phyloP scores from a whole-genome alignment of 306 rosid species.

The Phaseolus lunatus region DNA sequence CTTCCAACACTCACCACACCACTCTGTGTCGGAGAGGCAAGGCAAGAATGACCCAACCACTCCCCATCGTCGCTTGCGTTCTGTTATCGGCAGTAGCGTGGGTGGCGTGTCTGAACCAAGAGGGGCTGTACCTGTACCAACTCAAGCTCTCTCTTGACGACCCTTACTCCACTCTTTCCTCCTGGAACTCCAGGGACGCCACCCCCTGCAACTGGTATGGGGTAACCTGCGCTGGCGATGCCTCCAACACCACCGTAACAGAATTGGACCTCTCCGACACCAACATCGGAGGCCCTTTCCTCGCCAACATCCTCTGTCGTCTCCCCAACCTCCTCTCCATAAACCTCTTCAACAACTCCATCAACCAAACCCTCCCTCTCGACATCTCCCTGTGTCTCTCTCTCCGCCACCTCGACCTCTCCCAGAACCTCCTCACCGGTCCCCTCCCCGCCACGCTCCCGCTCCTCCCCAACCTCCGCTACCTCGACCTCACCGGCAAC shows the following conservation, averaged over 20 bases:
- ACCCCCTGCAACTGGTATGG: slow-evolving; percentile 83
- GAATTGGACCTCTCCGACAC: slow-evolving; percentile 66
- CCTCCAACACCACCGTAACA: slow-evolving; percentile 47
- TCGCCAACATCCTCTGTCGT: slow-evolving; percentile 63
- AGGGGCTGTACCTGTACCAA: slow-evolving; percentile 66
- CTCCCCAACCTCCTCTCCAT: slow-evolving; percentile 64
- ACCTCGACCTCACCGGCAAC: slow-evolving; percentile 83
- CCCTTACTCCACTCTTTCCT: slow-evolving; percentile 55
- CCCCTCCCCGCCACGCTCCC: slow-evolving; percentile 63
- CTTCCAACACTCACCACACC: not conserved
- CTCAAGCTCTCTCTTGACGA: slow-evolving; percentile 67
- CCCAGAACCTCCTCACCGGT: slow-evolving; percentile 88
- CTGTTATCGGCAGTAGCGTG: not conserved
- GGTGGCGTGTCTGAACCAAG: slow-evolving; percentile 63
- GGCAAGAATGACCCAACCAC: not conserved
- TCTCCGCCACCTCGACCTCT: slow-evolving; percentile 73
- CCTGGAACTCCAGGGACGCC: slow-evolving; percentile 66
- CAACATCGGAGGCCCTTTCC: slow-evolving; percentile 70
- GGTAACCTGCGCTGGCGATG: slow-evolving; percentile 64
- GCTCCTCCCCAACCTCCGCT: slow-evolving; percentile 54
- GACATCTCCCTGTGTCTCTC: slow-evolving; percentile 55
- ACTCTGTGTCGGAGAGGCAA: no score
- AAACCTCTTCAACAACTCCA: slow-evolving; percentile 78
- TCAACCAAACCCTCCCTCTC: slow-evolving; percentile 66
- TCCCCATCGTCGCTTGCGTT: slow-evolving; percentile 8